Evolutionary conservation across 805 yeast genomes (phyloP), one percentile per base, ranked within the genome.

Genomic region (Kluyveromyces siamensis): DNA sequence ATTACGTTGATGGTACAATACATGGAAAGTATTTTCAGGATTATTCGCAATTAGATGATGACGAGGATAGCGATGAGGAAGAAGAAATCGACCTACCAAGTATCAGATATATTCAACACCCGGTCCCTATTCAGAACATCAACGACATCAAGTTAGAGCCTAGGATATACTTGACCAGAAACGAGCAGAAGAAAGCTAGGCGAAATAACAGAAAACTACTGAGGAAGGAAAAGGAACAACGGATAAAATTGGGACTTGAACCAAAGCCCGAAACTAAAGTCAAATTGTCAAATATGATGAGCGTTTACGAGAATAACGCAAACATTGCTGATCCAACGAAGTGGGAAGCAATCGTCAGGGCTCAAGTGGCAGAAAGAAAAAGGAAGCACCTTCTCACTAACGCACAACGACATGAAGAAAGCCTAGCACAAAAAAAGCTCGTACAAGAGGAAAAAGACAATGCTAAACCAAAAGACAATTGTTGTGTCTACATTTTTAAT

Each of bases 251-350:
- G 6, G 99, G 99, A 0, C 67, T 90, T 17, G 87, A 84, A 43
- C 84, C 95, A 0, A 84, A 95, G 6, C 96, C 96, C 0, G 84
- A 84, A 6, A 95, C 96, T 2, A 93, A 91, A 64, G 84, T 93
- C 25, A 87, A 84, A 58, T 70, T 88, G 41, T 79, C 84, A 40
- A 93, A 91, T 61, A 73, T 93, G 65, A 87, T 88, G 89, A 84
- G 76, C 56, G 96, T 88, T 0, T 70, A 85, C 44, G 67, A 63
- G 49, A 87, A 97, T 2, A 80, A 86, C 56, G 95, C 87, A 50
- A 87, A 93, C 7, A 84, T 90, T 44, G 73, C 77, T 50, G 96
- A 93, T 61, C 98, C 99, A 1, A 91, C 98, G 0, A 79, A 79
- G 3, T 83, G 89, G 55, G 99, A 91, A 59, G 71, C 73, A 63